Conservation (phyloP, 805 yeast species). For the Middelhovenomyces tepae region DNA sequence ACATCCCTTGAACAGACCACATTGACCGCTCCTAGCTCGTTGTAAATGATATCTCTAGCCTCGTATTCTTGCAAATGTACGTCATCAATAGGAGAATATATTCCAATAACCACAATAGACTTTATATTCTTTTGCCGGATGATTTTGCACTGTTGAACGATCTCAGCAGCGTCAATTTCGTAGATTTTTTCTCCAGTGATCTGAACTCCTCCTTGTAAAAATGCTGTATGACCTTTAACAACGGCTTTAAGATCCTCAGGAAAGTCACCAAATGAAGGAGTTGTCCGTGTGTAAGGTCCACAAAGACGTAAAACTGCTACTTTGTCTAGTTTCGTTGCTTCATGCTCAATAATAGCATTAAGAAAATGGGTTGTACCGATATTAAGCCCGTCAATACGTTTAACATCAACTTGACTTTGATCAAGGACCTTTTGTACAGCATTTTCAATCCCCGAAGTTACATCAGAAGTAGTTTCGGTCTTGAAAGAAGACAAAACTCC, state of each 20-base stretch:
- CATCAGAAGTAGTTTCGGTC: conserved; percentile 37
- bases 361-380: conserved; percentile 47
- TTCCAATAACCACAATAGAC: too few relatives aligned
- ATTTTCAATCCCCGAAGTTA: conserved; percentile 34
- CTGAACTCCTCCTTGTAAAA: too few relatives aligned
- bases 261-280: conserved; percentile 38
- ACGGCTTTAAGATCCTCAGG: too few relatives aligned
- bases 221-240: too few relatives aligned
- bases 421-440: conserved; percentile 31
- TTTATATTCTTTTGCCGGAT: too few relatives aligned
- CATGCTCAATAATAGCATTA: conserved; percentile 42
- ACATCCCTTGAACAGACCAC: conserved; percentile 34
- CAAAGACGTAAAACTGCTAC: conserved; percentile 41
- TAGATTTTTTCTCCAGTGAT: too few relatives aligned
- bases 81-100: too few relatives aligned
- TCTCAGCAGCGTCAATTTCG: too few relatives aligned
- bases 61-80: too few relatives aligned
- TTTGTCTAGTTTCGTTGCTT: conserved; percentile 32
- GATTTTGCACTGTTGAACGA: too few relatives aligned
- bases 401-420: conserved; percentile 27
- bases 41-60: too few relatives aligned
- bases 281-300: conserved; percentile 34
- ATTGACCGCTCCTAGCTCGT: conserved; percentile 29
- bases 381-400: conserved; percentile 35
- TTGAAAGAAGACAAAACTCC: conserved; percentile 37